A percentile compares a stretch with the other conserved stretches of the same genome.
Evolutionary conservation across 140 eudicot genomes (phyloP).

Genomic region (Flaveria floridana): DNA sequence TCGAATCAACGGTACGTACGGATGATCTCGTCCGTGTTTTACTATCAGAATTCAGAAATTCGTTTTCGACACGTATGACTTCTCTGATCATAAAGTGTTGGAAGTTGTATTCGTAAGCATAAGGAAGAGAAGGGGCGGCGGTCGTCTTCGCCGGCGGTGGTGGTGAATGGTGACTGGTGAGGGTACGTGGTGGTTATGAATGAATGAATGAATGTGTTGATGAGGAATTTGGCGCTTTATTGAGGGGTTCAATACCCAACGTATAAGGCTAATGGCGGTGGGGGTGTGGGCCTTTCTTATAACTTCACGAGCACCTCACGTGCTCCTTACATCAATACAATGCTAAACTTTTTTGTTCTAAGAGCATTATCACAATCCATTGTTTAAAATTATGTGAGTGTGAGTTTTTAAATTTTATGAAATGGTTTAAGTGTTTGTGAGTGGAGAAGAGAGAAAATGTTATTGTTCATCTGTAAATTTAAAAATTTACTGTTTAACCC

Average conservation of each 20-base stretch:
- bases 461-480: no score
- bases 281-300: conserved; percentile 16
- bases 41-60: no score
- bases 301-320: conserved; percentile 35
- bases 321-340: conserved; percentile 7
- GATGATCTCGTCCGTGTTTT: background rate
- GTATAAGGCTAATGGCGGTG: conserved; percentile 27
- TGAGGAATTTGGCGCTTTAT: conserved; percentile 4
- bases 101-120: background rate
- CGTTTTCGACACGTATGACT: background rate
- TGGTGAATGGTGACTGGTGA: background rate
- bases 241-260: conserved; percentile 19
- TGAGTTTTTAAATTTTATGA: no score
- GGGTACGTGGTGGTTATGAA: background rate
- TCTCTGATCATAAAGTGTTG: background rate
- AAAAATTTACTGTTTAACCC: no score
- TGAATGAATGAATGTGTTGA: background rate
- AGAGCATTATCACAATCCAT: no score
- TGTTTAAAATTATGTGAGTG: no score
- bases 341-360: no score
- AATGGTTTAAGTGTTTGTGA: no score
- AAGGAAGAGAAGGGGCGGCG: background rate
- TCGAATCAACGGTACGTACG: background rate
- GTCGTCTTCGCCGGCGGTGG: background rate
- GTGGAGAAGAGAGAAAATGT: no score